Conservation (phyloP, 2,329 filamentous ascomycete genomes). For the Pseudogymnoascus sp. region DNA sequence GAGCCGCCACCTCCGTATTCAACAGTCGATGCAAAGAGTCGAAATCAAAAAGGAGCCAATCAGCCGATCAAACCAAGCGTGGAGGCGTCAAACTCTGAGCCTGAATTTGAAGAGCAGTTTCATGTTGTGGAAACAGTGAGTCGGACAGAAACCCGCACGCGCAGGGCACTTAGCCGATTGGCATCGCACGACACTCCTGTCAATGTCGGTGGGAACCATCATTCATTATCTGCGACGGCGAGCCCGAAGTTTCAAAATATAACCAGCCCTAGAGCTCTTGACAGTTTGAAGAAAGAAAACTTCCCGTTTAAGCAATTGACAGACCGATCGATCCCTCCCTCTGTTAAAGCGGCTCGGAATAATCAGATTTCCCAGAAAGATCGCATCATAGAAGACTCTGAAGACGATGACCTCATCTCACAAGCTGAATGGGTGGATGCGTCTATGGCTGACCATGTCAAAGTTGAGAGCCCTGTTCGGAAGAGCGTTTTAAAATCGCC, state of each 20-base stretch:
- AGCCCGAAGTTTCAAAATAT: constrained; percentile 1
- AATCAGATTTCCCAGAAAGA: constrained; percentile 12
- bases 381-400: constrained; percentile 7
- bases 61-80: constrained; percentile 15
- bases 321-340: not conserved
- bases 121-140: constrained; percentile 24
- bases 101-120: constrained; percentile 13
- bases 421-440: not conserved
- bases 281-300: not conserved
- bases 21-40: not conserved
- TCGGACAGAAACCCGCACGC: constrained; percentile 21
- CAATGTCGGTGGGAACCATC: not conserved
- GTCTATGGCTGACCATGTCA: not conserved
- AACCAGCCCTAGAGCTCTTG: not conserved
- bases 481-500: not conserved
- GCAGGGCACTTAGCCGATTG: constrained; percentile 23
- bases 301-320: constrained; percentile 3
- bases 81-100: not conserved
- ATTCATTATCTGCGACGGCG: not conserved
- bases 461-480: not conserved
- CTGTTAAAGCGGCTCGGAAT: constrained; percentile 10
- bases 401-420: not conserved
- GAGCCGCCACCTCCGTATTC: not conserved
- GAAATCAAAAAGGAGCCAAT: constrained; percentile 4
- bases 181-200: constrained; percentile 15